Evolutionary conservation across 768 basidiomycete genomes (phyloP).

Genomic region (Hygrocybe coccinea): DNA sequence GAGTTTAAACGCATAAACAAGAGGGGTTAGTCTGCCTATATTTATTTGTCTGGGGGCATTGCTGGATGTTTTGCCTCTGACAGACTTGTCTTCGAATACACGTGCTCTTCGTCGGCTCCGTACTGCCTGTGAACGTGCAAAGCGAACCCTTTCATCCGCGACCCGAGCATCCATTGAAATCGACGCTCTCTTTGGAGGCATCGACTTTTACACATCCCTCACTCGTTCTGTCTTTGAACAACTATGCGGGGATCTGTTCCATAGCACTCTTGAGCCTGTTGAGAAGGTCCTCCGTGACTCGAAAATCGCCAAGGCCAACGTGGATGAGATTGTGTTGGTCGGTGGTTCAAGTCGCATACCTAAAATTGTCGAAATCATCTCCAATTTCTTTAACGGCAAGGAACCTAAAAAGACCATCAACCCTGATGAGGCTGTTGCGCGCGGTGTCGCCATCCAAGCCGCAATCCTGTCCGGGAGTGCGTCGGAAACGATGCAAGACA

Average conservation of each 20-base stretch:
- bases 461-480: slow-evolving; percentile 61
- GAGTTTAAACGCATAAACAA: too few species aligned
- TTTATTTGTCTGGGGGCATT: background rate
- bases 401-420: slow-evolving; percentile 66
- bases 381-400: too few species aligned
- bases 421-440: slow-evolving; percentile 71
- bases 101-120: slow-evolving; percentile 43
- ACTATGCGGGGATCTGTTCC: slow-evolving; percentile 77
- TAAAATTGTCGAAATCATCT: slow-evolving; percentile 59
- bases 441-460: slow-evolving; percentile 68
- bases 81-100: slow-evolving; percentile 54
- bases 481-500: too few species aligned
- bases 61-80: slow-evolving; percentile 8
- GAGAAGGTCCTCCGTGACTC: too few species aligned
- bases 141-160: slow-evolving; percentile 56
- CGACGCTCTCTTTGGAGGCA: slow-evolving; percentile 64
- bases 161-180: slow-evolving; percentile 55
- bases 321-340: slow-evolving; percentile 51
- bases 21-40: slow-evolving; percentile 25
- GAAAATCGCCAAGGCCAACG: slow-evolving; percentile 69
- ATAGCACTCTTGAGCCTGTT: slow-evolving; percentile 82
- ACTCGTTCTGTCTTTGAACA: slow-evolving; percentile 85
- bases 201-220: slow-evolving; percentile 74
- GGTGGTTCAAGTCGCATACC: slow-evolving; percentile 74
- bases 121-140: slow-evolving; percentile 35